Conservation (phyloP, 345 rosid genomes). For the Citrus medica region DNA sequence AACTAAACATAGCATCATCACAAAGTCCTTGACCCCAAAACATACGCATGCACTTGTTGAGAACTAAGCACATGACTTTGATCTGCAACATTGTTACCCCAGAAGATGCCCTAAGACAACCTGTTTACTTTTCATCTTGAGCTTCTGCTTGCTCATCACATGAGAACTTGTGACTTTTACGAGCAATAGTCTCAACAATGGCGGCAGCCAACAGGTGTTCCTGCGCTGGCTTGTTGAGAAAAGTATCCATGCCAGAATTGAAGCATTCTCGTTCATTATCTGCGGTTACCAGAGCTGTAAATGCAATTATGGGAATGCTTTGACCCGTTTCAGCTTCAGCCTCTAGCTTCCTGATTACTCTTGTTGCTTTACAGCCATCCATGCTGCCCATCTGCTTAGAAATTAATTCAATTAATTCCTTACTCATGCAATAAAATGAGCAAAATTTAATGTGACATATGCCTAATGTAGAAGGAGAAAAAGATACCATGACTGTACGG, state of each 20-base stretch:
- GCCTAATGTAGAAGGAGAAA: too few relatives aligned
- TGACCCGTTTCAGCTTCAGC: constrained; percentile 29
- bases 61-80: background rate
- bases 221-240: constrained; percentile 79
- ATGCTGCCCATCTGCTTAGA: constrained; percentile 66
- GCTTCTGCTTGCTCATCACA: background rate
- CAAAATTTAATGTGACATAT: too few relatives aligned
- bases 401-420: too few relatives aligned
- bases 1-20: background rate
- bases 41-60: background rate
- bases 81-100: background rate
- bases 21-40: background rate
- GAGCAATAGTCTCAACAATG: constrained; percentile 56
- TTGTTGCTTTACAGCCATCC: constrained; percentile 82
- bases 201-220: constrained; percentile 82
- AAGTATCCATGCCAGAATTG: constrained; percentile 89
- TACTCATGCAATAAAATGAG: background rate
- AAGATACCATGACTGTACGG: too few relatives aligned
- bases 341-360: constrained; percentile 59
- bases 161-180: background rate
- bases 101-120: background rate
- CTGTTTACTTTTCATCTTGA: too few relatives aligned
- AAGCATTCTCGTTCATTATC: constrained; percentile 63
- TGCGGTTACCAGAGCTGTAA: constrained; percentile 69
- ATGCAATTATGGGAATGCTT: constrained; percentile 65